Percentiles rank a stretch among this genome's conserved stretches.
These are phyloP conservation scores for Colletotrichum sp. DNA, from an alignment of 2,329 filamentous ascomycete species.

Conservation along the genomic window DNA sequence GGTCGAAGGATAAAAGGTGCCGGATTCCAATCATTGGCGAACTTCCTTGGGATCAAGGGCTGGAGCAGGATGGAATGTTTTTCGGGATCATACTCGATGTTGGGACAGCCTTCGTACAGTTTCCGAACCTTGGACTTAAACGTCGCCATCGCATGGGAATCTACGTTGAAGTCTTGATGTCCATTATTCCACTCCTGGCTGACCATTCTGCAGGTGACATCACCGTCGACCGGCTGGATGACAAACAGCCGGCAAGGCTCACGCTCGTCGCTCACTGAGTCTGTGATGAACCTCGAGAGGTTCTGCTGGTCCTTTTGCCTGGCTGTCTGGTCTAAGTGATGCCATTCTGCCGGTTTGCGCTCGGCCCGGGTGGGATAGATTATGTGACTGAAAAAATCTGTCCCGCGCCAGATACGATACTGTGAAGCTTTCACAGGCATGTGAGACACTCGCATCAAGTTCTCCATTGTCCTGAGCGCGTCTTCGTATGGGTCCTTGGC, in stretches of 20 bases:
- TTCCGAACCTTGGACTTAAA: not conserved
- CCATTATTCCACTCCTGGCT: not conserved
- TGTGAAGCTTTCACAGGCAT: not conserved
- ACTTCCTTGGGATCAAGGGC: not conserved
- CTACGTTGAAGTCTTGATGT: not conserved
- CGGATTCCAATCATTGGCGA: not conserved
- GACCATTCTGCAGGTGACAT: not conserved
- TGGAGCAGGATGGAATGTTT: not conserved
- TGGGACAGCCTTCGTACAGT: not conserved
- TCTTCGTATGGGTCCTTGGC: not conserved
- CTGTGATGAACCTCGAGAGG: slow-evolving; percentile 8
- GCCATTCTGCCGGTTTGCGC: not conserved
- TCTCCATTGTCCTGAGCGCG: not conserved
- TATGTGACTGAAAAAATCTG: slow-evolving; percentile 11
- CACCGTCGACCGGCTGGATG: slow-evolving; percentile 8
- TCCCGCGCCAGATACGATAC: slow-evolving; percentile 16
- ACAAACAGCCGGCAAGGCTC: slow-evolving; percentile 15
- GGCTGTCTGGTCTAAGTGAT: not conserved
- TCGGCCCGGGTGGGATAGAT: not conserved
- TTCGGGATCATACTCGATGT: not conserved
- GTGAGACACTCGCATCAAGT: not conserved
- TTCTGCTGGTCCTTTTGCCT: not conserved
- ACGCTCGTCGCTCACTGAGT: not conserved
- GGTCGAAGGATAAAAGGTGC: slow-evolving; percentile 18
- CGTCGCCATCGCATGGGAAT: not conserved